These are phyloP conservation scores for Xylaria sp. DNA, from an alignment of 2,329 filamentous ascomycete genomes.

Conservation along the genomic window DNA sequence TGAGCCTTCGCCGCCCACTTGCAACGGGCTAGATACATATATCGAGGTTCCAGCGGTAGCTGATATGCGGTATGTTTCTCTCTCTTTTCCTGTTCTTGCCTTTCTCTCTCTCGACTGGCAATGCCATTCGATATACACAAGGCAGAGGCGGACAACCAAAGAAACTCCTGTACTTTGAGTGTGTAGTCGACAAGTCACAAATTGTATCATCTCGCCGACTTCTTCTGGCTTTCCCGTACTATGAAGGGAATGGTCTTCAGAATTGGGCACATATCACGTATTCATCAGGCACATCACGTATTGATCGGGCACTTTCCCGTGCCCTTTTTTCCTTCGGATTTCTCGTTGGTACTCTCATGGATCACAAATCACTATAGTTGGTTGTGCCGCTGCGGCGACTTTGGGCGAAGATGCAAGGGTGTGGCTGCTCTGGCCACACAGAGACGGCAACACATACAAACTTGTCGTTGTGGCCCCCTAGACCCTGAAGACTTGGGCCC, in stretches of 20 bases:
- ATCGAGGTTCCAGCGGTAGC: slow-evolving; percentile 61
- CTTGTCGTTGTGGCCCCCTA: no score
- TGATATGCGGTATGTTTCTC: slow-evolving; percentile 64
- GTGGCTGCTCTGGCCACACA: slow-evolving; percentile 48
- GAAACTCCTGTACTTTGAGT: neutral
- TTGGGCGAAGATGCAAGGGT: slow-evolving; percentile 49
- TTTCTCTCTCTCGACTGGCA: neutral
- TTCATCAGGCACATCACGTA: slow-evolving; percentile 40
- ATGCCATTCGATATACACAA: slow-evolving; percentile 6
- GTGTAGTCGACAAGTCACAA: slow-evolving; percentile 15
- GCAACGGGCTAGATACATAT: slow-evolving; percentile 61
- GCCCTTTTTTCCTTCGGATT: slow-evolving; percentile 35
- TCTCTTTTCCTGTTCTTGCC: neutral
- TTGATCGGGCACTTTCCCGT: slow-evolving; percentile 38
- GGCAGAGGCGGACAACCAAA: slow-evolving; percentile 5
- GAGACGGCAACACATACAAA: no score
- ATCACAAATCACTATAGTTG: slow-evolving; percentile 36
- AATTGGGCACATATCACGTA: slow-evolving; percentile 40
- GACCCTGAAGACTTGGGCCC: slow-evolving; percentile 24
- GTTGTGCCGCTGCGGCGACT: slow-evolving; percentile 41
- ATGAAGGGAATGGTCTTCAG: slow-evolving; percentile 24
- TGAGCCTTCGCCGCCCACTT: slow-evolving; percentile 62
- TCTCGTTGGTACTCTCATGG: slow-evolving; percentile 43
- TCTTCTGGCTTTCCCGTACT: slow-evolving; percentile 29
- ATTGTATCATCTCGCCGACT: slow-evolving; percentile 1